Evolutionary conservation across 1,284 basidiomycete genomes (phyloP), one percentile per base, ranked within the genome.

Genomic region (Cerrena zonata): DNA sequence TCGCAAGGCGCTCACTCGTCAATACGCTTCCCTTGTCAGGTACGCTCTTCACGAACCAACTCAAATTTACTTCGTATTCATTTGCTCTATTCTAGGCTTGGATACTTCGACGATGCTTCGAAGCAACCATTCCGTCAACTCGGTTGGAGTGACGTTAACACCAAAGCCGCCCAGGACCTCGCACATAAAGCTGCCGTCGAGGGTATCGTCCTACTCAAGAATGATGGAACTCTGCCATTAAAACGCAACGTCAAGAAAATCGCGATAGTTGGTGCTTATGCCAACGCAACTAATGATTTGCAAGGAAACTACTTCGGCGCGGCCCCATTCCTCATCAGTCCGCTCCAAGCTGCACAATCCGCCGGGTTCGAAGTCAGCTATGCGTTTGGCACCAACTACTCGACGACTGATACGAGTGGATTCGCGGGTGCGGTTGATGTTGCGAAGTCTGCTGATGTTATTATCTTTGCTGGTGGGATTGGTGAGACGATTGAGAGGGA

Each of bases 231-330:
- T 4, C 66, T 82, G 2, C 79, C 79, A 2, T 64, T 82, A 49
- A 64, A 70, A 19, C 56, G 57, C 1, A 63, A 57, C 1, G 59
- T 74, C 49, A 74, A 72, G 52, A 76, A 69, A 19, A 57, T 82
- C 25, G 79, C 77, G 4, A 59, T 81, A 36, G 69, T 80, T 46
- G 79, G 79, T 0, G 79, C 79, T 1, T 79, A 71, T 72, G 77
- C 73, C 2, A 78, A 78, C 57, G 78, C 77, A 7, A 80, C 78
- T 0, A 71, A 59, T 5, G 68, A 74, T 53, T 72, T 80, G 74
- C 79, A 80, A 52, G 78, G 78, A 18, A 81, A 79, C 60, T 82
- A 81, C 61, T 52, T 66, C 41, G 79, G 79, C 12, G 58, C 67
- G 21, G 75, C 78, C 5, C 78, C 79, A 0, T 80, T 75, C 69